A percentile compares a stretch with the other conserved stretches of the same genome.
phyloP scores from a whole-genome alignment of 805 yeast genomes.

The Wickerhamiella siamensis region DNA sequence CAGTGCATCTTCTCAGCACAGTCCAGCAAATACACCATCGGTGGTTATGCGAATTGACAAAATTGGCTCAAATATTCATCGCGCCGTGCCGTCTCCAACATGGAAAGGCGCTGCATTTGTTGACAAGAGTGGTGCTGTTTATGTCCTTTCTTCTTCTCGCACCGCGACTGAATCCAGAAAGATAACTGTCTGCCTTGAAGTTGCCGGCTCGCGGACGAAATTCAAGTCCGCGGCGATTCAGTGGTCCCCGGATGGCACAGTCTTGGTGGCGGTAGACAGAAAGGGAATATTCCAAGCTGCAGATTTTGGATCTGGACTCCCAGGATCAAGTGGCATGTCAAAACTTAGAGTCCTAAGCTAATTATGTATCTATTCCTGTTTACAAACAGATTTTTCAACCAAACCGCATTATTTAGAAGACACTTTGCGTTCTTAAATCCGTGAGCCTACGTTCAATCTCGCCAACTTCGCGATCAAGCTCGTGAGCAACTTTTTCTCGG shows the following conservation, averaged over 20 bases:
- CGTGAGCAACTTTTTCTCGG: conserved; percentile 21
- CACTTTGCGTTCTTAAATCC: conserved; percentile 21
- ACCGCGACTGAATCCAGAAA: conserved; percentile 32
- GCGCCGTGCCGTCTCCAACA: conserved; percentile 62
- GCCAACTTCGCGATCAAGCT: conserved; percentile 21
- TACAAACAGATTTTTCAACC: neutral
- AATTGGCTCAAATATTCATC: conserved; percentile 66
- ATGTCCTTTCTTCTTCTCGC: conserved; percentile 44
- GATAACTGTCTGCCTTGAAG: conserved; percentile 60
- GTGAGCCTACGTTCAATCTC: conserved; percentile 23
- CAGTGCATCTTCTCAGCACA: conserved; percentile 3
- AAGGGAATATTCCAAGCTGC: conserved; percentile 66
- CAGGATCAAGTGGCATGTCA: conserved; percentile 32
- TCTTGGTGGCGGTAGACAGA: conserved; percentile 60
- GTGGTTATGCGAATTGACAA: conserved; percentile 55
- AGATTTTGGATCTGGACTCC: conserved; percentile 79
- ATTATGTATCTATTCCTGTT: neutral
- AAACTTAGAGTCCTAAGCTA: conserved; percentile 20
- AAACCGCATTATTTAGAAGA: conserved; percentile 8
- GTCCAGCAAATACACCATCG: conserved; percentile 39
- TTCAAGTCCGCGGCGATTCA: conserved; percentile 65
- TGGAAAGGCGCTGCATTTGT: conserved; percentile 75
- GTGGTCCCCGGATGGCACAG: conserved; percentile 73
- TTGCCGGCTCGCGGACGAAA: conserved; percentile 55
- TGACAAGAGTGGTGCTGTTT: conserved; percentile 65